These are phyloP conservation scores for Senecio squalidus DNA, from an alignment of 140 eudicot genomes.

Conservation along the genomic window DNA sequence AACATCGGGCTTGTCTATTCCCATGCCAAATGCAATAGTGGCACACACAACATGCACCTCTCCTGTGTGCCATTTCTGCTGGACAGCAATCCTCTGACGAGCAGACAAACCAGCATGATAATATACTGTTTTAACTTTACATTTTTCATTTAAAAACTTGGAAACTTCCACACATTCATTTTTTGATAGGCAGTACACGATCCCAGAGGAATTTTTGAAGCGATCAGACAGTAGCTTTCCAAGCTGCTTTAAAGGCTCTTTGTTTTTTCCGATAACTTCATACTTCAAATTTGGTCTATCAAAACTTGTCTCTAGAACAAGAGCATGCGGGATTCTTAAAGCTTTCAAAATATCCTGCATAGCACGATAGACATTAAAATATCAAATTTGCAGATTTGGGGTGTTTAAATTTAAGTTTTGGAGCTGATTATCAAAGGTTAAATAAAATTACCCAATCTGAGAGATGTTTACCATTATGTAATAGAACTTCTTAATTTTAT, in stretches of 20 bases:
- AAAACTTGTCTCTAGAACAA: constrained; percentile 81
- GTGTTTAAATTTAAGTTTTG: not conserved
- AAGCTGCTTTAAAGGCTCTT: constrained; percentile 81
- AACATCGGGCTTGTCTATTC: constrained; percentile 97
- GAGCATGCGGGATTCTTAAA: constrained; percentile 76
- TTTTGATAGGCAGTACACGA: constrained; percentile 94
- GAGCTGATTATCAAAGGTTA: no score
- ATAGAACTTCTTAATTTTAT: no score
- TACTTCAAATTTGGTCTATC: constrained; percentile 93
- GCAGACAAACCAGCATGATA: constrained; percentile 98
- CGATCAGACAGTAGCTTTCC: constrained; percentile 64
- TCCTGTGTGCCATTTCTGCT: constrained; percentile 88
- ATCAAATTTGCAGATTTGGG: not conserved
- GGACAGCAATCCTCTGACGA: constrained; percentile 75
- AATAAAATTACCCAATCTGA: no score
- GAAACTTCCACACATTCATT: constrained; percentile 91
- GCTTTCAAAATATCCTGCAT: constrained; percentile 77
- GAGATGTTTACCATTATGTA: no score
- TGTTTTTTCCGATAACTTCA: constrained; percentile 73
- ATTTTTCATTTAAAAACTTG: constrained; percentile 69
- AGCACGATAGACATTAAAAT: not conserved
- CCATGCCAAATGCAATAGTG: constrained; percentile 98
- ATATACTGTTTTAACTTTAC: constrained; percentile 76
- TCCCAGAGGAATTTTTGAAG: constrained; percentile 66
- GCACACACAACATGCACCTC: constrained; percentile 97